Base-by-base conservation (phyloP, 768 basidiomycete species). In the Collybia sordida region DNA sequence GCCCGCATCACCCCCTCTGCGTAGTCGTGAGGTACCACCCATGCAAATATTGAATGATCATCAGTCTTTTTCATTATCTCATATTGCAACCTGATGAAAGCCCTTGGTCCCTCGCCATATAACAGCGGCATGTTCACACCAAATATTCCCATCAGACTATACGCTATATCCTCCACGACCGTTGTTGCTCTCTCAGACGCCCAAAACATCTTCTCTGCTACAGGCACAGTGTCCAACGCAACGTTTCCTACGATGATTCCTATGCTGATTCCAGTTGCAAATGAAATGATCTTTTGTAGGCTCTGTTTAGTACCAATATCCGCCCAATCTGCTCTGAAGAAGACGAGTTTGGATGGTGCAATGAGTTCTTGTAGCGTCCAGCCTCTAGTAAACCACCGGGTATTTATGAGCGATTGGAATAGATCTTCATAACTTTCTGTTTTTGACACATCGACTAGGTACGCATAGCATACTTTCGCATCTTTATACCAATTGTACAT, bases 311-410 rank as follows among this genome's bases (percentile, higher is more conserved):
- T 21, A 18, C 40, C 40, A 19, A 41, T 41, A 41, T 41, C 11
- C 4, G 12, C 21, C 40, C 40, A 41, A 21, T 41, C 18, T 41
- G 19, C 23, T 11, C 21, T 21, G 40, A 17, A 41, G 23, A 41
- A 41, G 19, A 21, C 19, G 40, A 41, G 4, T 18, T 17, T 41
- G 2, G 19, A 21, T 17, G 40, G 40, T 21, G 40, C 40, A 11
- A 41, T 23, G 23, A 41, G 40, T 18, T 41, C 40, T 18, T 41
- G 27, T 4, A 49, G 38, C 2, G 47, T 49, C 47, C 47, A 49
- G 12, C 69, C 65, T 22, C 67, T 52, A 18, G 24, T 35, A 50
- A 69, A 65, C 67, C 67, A 68, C n/a, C 4, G 18, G 42, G 59
- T 57, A 36, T 45, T 27, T 11, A n/a, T n/a, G n/a, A n/a, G n/a